Conservation (phyloP, 2,329 filamentous ascomycete genomes). For the Calonectria pauciramosa region DNA sequence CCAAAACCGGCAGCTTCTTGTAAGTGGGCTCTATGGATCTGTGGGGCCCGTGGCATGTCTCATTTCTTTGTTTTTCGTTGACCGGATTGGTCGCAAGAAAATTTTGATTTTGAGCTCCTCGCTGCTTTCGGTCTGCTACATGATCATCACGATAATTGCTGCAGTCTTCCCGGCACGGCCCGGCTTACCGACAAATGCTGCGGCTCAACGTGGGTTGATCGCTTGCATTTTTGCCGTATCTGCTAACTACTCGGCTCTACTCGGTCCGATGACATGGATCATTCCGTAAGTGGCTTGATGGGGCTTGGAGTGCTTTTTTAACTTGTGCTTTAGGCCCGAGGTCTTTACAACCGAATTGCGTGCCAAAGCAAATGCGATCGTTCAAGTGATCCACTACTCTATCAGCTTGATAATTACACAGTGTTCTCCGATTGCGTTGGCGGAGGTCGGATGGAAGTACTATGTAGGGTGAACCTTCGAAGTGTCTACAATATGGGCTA, state of each 20-base stretch:
- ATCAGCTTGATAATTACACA: constrained; percentile 57
- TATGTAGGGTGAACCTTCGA: constrained; percentile 44
- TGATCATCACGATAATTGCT: constrained; percentile 56
- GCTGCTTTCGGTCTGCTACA: constrained; percentile 52
- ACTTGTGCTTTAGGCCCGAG: constrained; percentile 47
- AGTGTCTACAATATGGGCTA: rapidly evolving
- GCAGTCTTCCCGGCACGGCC: constrained; percentile 53
- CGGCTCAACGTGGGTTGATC: constrained; percentile 55
- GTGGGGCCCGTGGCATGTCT: constrained; percentile 55
- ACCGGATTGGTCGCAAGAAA: constrained; percentile 52
- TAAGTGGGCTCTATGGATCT: constrained; percentile 56
- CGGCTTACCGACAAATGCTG: constrained; percentile 52
- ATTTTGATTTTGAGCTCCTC: constrained; percentile 54
- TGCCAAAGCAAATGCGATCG: constrained; percentile 57
- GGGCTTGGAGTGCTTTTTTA: rapidly evolving
- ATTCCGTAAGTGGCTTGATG: constrained; percentile 51
- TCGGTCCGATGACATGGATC: constrained; percentile 59
- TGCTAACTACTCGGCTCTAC: constrained; percentile 53
- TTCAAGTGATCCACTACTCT: constrained; percentile 58
- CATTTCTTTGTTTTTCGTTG: constrained; percentile 55
- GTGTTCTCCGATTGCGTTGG: constrained; percentile 56
- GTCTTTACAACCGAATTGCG: constrained; percentile 57
- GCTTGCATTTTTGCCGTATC: constrained; percentile 54
- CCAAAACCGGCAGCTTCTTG: constrained; percentile 53
- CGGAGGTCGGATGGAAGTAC: constrained; percentile 57